Base-by-base conservation (phyloP, 2,329 filamentous ascomycete genomes). In the Paraphaeosphaeria minitans region DNA sequence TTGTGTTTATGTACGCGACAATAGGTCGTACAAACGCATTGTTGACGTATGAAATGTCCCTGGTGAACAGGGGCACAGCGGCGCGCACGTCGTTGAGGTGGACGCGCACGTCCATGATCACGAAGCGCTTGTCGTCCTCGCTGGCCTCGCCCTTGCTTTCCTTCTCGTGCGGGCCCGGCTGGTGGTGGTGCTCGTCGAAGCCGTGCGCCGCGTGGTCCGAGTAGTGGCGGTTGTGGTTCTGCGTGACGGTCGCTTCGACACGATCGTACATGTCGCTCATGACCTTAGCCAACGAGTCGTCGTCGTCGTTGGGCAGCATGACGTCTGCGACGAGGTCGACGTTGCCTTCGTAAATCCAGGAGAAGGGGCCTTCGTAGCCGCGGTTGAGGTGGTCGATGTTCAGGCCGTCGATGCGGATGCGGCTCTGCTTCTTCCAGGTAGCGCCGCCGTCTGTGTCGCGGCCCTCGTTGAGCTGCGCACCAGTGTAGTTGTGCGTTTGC, bases 231-330 rank as follows among this genome's bases (percentile, higher is more conserved):
- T 90, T 88, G 29, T 88, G 86, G 71, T 92, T 92, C 27, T 89
- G 87, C 1, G 89, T 92, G 22, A 98, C 93, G 0, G 93, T 93
- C 45, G 95, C 93, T 78, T 99, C 95, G 72, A 99, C 86, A 61
- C 92, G 91, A 75, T 98, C 94, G 77, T 98, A 98, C 70, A 99
- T 93, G 73, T 97, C 93, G n/a, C 90, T 89, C 85, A 99, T 91
- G 47, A 97, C 93, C 75, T 97, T 97, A 24, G 89, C 90, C 56
- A 99, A 89, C 63, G 93, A 91, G 62, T 94, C 93, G 59, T 96
- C 91, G 42, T 87, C 87, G 55, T 98, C 95, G 33, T 88, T 87
- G 0, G 95, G 95, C 61, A 99, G 91, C 87, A 97, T 94, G 64
- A 99, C 88, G 70, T 99, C 95, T 7, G 95, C 91, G 14, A 98